Conservation (phyloP, 2,329 filamentous ascomycete genomes). For the Aureobasidium subglaciale region DNA sequence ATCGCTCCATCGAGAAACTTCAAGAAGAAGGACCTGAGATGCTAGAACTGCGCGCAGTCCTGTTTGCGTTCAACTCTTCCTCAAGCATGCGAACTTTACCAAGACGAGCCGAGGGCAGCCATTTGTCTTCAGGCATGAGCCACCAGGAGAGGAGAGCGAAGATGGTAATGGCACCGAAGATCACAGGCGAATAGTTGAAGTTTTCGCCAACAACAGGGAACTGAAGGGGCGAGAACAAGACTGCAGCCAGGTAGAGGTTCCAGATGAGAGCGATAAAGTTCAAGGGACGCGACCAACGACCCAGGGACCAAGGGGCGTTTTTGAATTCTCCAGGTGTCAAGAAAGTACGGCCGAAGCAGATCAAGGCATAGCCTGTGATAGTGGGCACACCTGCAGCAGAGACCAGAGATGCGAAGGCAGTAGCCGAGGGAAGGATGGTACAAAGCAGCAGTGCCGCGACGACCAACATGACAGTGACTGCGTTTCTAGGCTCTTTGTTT, state of each 20-base stretch:
- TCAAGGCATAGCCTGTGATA: conserved; percentile 38
- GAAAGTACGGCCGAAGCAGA: conserved; percentile 35
- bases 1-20: not conserved
- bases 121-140: conserved; percentile 31
- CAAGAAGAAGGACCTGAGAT: not conserved
- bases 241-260: conserved; percentile 32
- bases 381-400: conserved; percentile 35
- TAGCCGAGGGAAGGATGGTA: conserved; percentile 50
- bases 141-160: conserved; percentile 31
- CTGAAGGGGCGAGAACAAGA: conserved; percentile 33
- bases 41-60: conserved; percentile 13
- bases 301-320: conserved; percentile 31
- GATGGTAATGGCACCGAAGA: conserved; percentile 34
- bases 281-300: conserved; percentile 30
- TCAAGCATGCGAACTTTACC: conserved; percentile 27
- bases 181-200: conserved; percentile 34
- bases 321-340: conserved; percentile 32
- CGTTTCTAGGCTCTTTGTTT: conserved; percentile 52
- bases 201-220: conserved; percentile 29
- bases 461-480: conserved; percentile 52
- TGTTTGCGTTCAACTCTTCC: conserved; percentile 18
- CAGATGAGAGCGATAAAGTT: conserved; percentile 32
- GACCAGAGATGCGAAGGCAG: conserved; percentile 34
- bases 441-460: conserved; percentile 50
- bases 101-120: conserved; percentile 28